Percentiles rank a stretch among this genome's conserved stretches.
Conservation (phyloP, 1,284 basidiomycete genomes). For the Takashimella tepidaria region DNA sequence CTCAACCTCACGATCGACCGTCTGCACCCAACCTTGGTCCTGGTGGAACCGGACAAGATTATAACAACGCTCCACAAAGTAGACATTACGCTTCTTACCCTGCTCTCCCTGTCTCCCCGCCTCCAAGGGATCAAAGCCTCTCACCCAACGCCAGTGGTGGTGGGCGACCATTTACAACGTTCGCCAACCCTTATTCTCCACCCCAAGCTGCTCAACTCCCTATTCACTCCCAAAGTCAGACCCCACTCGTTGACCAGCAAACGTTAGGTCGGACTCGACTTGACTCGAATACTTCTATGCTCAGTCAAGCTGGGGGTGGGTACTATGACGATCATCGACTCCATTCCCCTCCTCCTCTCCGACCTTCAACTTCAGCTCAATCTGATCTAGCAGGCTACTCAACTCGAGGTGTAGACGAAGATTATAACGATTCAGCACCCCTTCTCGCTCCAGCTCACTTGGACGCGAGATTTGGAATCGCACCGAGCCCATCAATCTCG, state of each 20-base stretch:
- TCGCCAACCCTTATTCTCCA: constrained; percentile 1
- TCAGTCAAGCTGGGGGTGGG: background rate
- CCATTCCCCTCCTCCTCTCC: constrained; percentile 34
- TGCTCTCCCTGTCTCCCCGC: constrained; percentile 9
- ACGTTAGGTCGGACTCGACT: constrained; percentile 11
- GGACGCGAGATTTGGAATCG: constrained; percentile 20
- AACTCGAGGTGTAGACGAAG: constrained; percentile 20
- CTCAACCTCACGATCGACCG: background rate
- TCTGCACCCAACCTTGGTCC: background rate
- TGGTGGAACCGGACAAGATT: background rate
- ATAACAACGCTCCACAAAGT: background rate
- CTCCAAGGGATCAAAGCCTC: constrained; percentile 6
- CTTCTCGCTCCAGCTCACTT: constrained; percentile 30
- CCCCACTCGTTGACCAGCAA: background rate
- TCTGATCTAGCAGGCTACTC: background rate
- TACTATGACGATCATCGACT: constrained; percentile 22
- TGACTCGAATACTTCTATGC: constrained; percentile 17
- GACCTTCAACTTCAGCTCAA: constrained; percentile 8
- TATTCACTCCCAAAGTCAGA: constrained; percentile 2
- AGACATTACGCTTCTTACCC: constrained; percentile 26
- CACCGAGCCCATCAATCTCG: background rate
- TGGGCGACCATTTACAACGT: constrained; percentile 1
- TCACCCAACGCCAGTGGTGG: constrained; percentile 4
- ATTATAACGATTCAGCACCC: constrained; percentile 38
- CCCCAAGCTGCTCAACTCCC: constrained; percentile 8